Conservation (phyloP, 1,284 basidiomycete species). For the Ustilago shanxiensis region DNA sequence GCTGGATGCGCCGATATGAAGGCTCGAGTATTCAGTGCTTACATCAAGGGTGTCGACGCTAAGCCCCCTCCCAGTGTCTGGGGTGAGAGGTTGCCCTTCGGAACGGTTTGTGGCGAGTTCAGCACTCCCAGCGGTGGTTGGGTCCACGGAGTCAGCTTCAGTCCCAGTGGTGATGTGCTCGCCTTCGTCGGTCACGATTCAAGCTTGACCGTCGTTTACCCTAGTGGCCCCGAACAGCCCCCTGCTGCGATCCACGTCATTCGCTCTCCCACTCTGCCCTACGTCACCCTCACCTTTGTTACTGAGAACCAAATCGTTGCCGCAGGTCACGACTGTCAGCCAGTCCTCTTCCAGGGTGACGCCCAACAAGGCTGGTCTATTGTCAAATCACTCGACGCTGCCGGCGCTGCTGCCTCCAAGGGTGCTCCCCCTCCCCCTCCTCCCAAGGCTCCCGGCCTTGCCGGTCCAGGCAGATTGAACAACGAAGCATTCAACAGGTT, state of each 20-base stretch:
- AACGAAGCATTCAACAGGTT: slow-evolving; percentile 96
- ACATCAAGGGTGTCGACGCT: slow-evolving; percentile 97
- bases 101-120: slow-evolving; percentile 96
- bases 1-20: slow-evolving; percentile 95
- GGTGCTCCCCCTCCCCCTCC: slow-evolving; percentile 66
- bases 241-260: slow-evolving; percentile 65
- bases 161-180: slow-evolving; percentile 89
- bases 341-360: slow-evolving; percentile 74
- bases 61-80: slow-evolving; percentile 91
- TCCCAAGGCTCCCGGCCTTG: slow-evolving; percentile 55
- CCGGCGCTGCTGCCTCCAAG: slow-evolving; percentile 61
- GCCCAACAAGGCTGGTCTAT: slow-evolving; percentile 60
- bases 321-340: slow-evolving; percentile 98
- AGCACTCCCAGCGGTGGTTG: slow-evolving; percentile 89
- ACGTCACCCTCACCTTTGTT: slow-evolving; percentile 77
- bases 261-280: slow-evolving; percentile 65
- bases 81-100: slow-evolving; percentile 98
- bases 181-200: slow-evolving; percentile 84
- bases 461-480: slow-evolving; percentile 80
- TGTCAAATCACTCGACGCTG: slow-evolving; percentile 62
- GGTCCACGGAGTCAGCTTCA: slow-evolving; percentile 96
- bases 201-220: slow-evolving; percentile 66
- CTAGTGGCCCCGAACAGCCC: slow-evolving; percentile 59
- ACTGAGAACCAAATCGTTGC: slow-evolving; percentile 79
- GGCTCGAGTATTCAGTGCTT: slow-evolving; percentile 97